phyloP scores from a whole-genome alignment of 2,329 filamentous ascomycete genomes.

The Tolypocladium pustulatum region DNA sequence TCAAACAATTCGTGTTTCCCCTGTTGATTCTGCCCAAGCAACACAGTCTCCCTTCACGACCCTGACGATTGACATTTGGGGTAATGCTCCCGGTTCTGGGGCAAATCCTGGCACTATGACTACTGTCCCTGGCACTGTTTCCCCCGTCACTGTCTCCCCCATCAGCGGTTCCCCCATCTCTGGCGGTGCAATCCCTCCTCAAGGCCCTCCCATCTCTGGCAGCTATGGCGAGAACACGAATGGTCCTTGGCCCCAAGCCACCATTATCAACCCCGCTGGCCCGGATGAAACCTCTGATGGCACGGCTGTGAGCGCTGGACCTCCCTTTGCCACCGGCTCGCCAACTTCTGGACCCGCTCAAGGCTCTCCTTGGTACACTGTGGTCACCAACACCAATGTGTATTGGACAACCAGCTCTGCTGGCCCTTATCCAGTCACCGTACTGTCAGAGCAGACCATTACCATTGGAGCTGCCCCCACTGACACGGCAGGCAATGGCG shows the following conservation, averaged over 20 bases:
- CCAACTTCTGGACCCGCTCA: background rate
- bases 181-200: slow-evolving; percentile 5
- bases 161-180: slow-evolving; percentile 4
- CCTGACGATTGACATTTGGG: slow-evolving; percentile 24
- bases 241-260: slow-evolving; percentile 7
- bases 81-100: slow-evolving; percentile 6
- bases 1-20: slow-evolving; percentile 14
- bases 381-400: slow-evolving; percentile 14
- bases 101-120: slow-evolving; percentile 4
- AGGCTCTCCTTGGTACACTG: slow-evolving; percentile 6
- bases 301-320: slow-evolving; percentile 1
- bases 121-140: slow-evolving; percentile 4
- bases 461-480: slow-evolving; percentile 5
- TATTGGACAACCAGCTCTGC: slow-evolving; percentile 8
- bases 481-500: background rate
- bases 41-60: slow-evolving; percentile 20
- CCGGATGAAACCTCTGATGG: slow-evolving; percentile 6
- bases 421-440: slow-evolving; percentile 10
- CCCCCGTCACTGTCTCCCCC: slow-evolving; percentile 5
- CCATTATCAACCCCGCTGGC: slow-evolving; percentile 6
- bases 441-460: slow-evolving; percentile 12
- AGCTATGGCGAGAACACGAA: slow-evolving; percentile 6
- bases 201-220: slow-evolving; percentile 5
- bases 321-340: background rate
- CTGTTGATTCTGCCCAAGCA: slow-evolving; percentile 6